These are phyloP conservation scores for Mucor racemosus DNA, from an alignment of 371 early-diverging fungal species.

Conservation along the genomic window DNA sequence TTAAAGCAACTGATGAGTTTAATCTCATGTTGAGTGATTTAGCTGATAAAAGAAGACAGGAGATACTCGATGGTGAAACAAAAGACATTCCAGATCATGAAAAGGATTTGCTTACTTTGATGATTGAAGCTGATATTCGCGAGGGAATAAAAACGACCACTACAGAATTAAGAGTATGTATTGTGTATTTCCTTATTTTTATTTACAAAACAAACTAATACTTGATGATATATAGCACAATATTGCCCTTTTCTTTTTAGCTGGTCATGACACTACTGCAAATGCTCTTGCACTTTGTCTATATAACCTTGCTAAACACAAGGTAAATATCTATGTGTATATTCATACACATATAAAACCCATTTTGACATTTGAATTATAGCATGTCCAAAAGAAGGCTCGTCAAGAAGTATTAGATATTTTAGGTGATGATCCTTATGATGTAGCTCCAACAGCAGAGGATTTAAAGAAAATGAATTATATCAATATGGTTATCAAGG, in stretches of 20 bases:
- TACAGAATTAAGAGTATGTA: slow-evolving; percentile 27
- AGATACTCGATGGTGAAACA: slow-evolving; percentile 7
- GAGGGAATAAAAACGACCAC: slow-evolving; percentile 22
- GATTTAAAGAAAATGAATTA: slow-evolving; percentile 50
- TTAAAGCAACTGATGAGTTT: slow-evolving; percentile 8
- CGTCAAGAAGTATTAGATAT: slow-evolving; percentile 53
- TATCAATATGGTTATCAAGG: slow-evolving; percentile 45
- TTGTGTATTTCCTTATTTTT: neutral
- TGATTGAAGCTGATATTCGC: slow-evolving; percentile 39
- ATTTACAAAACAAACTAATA: neutral
- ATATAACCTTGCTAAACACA: slow-evolving; percentile 47
- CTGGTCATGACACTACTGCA: slow-evolving; percentile 59
- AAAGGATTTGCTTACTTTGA: slow-evolving; percentile 44
- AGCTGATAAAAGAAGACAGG: slow-evolving; percentile 15
- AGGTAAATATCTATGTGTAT: slow-evolving; percentile 36
- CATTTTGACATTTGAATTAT: neutral
- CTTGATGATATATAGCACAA: slow-evolving; percentile 15
- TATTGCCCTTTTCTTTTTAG: slow-evolving; percentile 22
- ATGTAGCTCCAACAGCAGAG: slow-evolving; percentile 46
- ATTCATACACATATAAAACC: neutral
- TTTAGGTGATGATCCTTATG: slow-evolving; percentile 48
- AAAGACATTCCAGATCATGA: slow-evolving; percentile 41
- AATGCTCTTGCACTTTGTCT: slow-evolving; percentile 44
- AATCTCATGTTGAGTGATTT: slow-evolving; percentile 16
- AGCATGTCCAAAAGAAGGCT: slow-evolving; percentile 52